Evolutionary conservation across 108 stramenopile genomes (phyloP), one percentile per base, ranked within the genome.

Genomic region (Mediolabrus comicus): DNA sequence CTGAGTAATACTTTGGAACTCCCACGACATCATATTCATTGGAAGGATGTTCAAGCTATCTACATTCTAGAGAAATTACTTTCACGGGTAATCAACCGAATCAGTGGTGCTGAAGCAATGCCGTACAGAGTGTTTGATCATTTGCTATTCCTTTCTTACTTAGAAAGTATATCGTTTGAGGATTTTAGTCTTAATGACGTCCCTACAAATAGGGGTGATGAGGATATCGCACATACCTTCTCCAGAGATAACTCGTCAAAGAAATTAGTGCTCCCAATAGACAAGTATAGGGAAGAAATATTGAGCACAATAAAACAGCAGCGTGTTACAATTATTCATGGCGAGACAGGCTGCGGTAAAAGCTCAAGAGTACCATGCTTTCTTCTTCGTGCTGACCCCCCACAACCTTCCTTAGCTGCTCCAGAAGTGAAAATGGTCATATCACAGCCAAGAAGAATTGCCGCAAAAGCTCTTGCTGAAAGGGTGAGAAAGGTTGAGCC

Each of bases 321-420:
- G 28, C 71, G 94, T 38, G 87, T 95, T n/a, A 91, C 92, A 0
- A 92, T 96, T 10, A 92, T 96, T 68, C 92, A 94, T 16, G 91
- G 92, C 11, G 95, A 93, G 70, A 96, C 92, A 17, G 91, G 95
- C 14, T 96, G 95, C 41, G 97, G 95, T 5, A 96, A 96, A 58
- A 79, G 74, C 36, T 84, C 84, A 12, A 70, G 92, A 8, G 83
- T 98, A 2, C 97, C 97, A 12, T 70, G 87, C 34, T 92, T 97
- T 81, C 80, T 97, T 31, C 77, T 96, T 8, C 74, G 90, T 39
- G 64, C 86, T 3, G 79, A 83, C 39, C 76, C 87, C 14, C 91
- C 86, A 5, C 80, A 91, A 24, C 74, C 78, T 19, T 43, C 79
- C 0, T 31, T 79, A 22, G 52, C 64, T 24, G 74, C 77, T 11